Base-by-base conservation (phyloP, 176 grass and related monocot species). In the Triticum dicoccoides region DNA sequence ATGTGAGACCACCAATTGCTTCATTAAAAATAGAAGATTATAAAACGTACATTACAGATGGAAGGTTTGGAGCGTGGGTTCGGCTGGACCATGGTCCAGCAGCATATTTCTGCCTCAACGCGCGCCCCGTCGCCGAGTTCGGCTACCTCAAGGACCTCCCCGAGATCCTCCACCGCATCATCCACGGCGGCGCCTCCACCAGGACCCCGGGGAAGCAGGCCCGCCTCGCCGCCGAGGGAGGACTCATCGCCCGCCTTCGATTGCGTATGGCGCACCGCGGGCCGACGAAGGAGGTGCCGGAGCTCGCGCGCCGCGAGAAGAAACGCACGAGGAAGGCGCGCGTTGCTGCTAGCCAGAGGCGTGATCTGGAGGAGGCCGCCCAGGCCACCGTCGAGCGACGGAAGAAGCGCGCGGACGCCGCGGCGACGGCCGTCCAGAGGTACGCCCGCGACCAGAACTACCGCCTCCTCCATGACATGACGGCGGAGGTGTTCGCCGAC, bases 101-200 rank as follows among this genome's bases (percentile, higher is more conserved):
- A 30, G 29, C 29, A 30, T 30, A 30, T 30, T 30, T 30, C 29
- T 30, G 29, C 11, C 25, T 10, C 17, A 13, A 7, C 37, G 0
- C 23, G 41, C 6, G 15, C 75, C 11, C 10, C 10, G 10, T 44
- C 42, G 42, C 42, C 42, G 9, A 44, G 10, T 44, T 44, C 42
- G 42, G 42, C 0, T 44, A 44, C 42, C 42, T 97, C 61, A 94
- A 97, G 88, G 92, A 94, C 85, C 67, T 97, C 58, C 86, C 91
- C 12, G 86, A 94, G 88, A 82, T 97, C 29, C 90, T 97, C 35
- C 89, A 92, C 87, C 95, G 90, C 8, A 87, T 97, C 61, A 41
- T 93, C 77, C 83, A 87, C 7, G 87, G 85, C 59, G 85, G 17
- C 65, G 25, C 76, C 32, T 15, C 47, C 47, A 51, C 47, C 47